Evolutionary conservation across 2,329 filamentous ascomycete species (phyloP), one percentile per base, ranked within the genome.

Genomic region (Claviceps fusiformis): DNA sequence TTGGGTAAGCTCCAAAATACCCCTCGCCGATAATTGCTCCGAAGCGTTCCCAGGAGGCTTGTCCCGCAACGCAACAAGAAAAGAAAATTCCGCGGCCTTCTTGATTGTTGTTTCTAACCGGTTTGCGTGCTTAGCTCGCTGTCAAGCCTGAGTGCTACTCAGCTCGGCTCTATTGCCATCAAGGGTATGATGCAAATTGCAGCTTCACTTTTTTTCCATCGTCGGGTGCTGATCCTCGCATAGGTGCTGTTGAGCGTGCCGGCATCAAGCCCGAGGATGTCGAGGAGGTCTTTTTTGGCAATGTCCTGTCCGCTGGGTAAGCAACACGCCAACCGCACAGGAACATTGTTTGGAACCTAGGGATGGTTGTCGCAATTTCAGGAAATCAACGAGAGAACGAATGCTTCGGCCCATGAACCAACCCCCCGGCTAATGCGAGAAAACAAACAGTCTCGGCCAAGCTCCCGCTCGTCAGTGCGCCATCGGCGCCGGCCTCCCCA

Each of bases 211-310:
- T 24, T 6, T 17, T 31, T 33, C 11, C 11, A 6, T 33, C 9
- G 37, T 4, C 19, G 24, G 44, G 35, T 17, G 29, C 45, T 51
- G 50, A 50, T 37, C 31, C 15, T 50, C 17, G 56, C 37, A 17
- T 56, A 85, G 82, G 78, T 65, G 92, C 92, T 59, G 81, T 98
- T 62, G 86, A 90, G 74, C 86, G 89, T 66, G 88, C 87, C 50
- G 85, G 93, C 55, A 83, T 98, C 75, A 91, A 95, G 75, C 80
- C 89, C 55, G 83, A 90, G 65, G 83, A 95, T 69, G 88, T 98
- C 56, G 84, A 98, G 69, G 93, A 98, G 72, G 89, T 98, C 68
- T 95, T 93, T 78, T 95, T 96, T 68, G 93, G 93, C 72, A 98
- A 98, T 77, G 93, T 98, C 62, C 81, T 98, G 65, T 95, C 91